Conservation (phyloP, 163 green algal species). For the Chlorella variabilis region DNA sequence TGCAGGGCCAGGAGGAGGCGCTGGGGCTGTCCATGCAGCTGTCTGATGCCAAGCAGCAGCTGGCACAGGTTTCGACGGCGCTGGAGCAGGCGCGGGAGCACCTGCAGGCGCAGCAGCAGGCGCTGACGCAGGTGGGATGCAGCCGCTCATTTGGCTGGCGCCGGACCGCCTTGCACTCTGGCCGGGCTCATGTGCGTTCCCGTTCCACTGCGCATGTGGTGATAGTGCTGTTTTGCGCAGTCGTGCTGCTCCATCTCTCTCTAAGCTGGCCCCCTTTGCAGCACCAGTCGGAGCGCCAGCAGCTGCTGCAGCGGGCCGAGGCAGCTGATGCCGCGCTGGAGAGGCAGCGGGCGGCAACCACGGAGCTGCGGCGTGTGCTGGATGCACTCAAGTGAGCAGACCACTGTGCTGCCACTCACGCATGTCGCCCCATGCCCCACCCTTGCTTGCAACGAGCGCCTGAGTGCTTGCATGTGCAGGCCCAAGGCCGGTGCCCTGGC, state of each 20-base stretch:
- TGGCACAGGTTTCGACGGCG: slow-evolving; percentile 25
- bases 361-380: slow-evolving; percentile 14
- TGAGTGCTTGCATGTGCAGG: no score
- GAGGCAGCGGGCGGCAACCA: neutral
- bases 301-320: slow-evolving; percentile 18
- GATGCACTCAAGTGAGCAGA: slow-evolving; percentile 8
- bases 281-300: slow-evolving; percentile 9
- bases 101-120: slow-evolving; percentile 40
- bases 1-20: slow-evolving; percentile 45
- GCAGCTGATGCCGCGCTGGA: slow-evolving; percentile 12
- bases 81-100: slow-evolving; percentile 32
- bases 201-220: neutral
- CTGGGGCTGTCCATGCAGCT: slow-evolving; percentile 32
- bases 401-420: neutral
- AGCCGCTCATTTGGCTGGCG: neutral
- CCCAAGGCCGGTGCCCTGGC: slow-evolving; percentile 24
- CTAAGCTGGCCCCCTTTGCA: neutral
- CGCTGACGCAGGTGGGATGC: neutral
- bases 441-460: no score
- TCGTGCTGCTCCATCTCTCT: neutral
- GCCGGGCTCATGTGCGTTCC: no score
- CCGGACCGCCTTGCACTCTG: neutral
- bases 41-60: slow-evolving; percentile 30
- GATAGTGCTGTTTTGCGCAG: neutral
- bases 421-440: neutral